Evolutionary conservation across 106 monocot genomes (phyloP), one percentile per base, ranked within the genome.

Genomic region (Agapanthus africanus): DNA sequence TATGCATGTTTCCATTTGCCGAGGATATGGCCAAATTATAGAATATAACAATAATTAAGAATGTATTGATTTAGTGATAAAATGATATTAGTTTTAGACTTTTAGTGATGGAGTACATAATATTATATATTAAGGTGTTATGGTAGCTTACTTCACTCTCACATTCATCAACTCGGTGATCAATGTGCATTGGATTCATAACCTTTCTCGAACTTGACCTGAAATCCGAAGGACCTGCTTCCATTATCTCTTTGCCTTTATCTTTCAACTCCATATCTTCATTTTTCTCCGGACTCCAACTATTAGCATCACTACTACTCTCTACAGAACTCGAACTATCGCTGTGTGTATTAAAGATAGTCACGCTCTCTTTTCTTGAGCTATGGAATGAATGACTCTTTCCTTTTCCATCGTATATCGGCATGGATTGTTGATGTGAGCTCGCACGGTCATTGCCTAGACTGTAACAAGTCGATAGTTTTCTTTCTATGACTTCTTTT

Each of bases 381-480:
- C 83, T 78, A 31, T 72, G 82, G 40, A 93, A 90, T 7, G 87
- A 93, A 63, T 90, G 82, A n/a, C n/a, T n/a, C 69, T 78, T 87
- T 69, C 76, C 90, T 6, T 32, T 70, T 6, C 33, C 32, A 13
- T 76, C 80, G 65, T 76, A 77, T 54, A 72, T 82, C 35, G 79
- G 71, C 30, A 81, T n/a, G n/a, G 82, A 59, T 31, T 49, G 71
- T 7, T 27, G 31, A 30, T 66, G 62, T 6, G 72, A 57, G 15
- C 37, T 28, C 1, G 70, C 21, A 6, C 33, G 71, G 41, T 94
- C 94, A 33, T 82, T 70, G 16, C 94, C 90, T 34, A 94, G 77
- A 64, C 94, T 94, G 78, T 95, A 95, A 27, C 79, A 83, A 4
- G 78, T 73, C 8, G 75, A 71, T 11, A 90, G 74, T 60, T 94